Evolutionary conservation across 2,329 filamentous ascomycete species (phyloP).

Genomic region (Zymoseptoria passerinii): DNA sequence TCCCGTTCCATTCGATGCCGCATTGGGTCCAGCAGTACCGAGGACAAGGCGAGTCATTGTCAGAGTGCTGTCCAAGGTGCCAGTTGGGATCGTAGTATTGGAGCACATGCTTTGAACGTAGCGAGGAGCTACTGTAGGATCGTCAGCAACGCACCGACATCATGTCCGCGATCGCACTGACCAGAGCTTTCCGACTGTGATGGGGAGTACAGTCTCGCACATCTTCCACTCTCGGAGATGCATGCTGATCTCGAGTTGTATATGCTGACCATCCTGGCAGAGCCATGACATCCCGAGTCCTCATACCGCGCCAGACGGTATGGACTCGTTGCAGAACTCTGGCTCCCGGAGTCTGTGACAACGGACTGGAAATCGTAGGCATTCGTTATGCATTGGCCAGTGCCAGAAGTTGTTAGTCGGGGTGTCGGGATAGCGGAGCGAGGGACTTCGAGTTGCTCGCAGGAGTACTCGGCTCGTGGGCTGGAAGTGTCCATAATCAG

Average conservation of each 20-base stretch:
- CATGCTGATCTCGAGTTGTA: neutral
- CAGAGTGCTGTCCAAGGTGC: neutral
- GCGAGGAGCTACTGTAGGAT: neutral
- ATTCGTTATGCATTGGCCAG: conserved; percentile 10
- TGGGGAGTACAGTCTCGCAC: neutral
- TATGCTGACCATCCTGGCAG: neutral
- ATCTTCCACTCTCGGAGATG: neutral
- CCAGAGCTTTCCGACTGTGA: neutral
- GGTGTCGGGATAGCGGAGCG: neutral
- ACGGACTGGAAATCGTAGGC: conserved; percentile 12
- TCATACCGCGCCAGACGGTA: conserved; percentile 5
- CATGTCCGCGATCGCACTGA: neutral
- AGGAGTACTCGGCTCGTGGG: conserved; percentile 4
- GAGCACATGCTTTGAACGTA: neutral
- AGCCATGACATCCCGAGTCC: conserved; percentile 4
- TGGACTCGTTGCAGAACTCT: neutral
- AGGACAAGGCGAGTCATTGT: neutral
- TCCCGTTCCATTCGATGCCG: neutral
- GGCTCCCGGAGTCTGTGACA: conserved; percentile 1
- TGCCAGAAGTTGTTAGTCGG: conserved; percentile 6
- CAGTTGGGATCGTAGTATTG: neutral
- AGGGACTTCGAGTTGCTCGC: conserved; percentile 7
- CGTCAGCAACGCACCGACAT: neutral
- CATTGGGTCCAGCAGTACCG: neutral
- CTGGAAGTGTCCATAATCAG: neutral